Conservation (phyloP, 2,329 filamentous ascomycete genomes). For the Knufia fluminis region DNA sequence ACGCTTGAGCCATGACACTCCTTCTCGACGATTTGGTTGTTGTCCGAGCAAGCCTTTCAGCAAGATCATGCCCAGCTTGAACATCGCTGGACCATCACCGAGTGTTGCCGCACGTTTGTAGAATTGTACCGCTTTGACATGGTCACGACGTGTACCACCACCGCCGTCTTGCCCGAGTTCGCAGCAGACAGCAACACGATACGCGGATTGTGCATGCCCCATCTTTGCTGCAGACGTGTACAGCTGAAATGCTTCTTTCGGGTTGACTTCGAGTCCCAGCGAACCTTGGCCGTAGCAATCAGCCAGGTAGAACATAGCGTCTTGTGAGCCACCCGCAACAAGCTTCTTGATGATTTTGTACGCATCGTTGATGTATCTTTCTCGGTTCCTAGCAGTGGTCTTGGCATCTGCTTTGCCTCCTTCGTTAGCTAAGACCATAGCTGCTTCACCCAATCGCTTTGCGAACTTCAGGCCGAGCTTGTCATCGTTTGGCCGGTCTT, state of each 20-base stretch:
- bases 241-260: slow-evolving; percentile 84
- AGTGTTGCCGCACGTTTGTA: slow-evolving; percentile 87
- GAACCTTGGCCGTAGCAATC: slow-evolving; percentile 78
- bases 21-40: slow-evolving; percentile 69
- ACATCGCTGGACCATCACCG: slow-evolving; percentile 90
- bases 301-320: slow-evolving; percentile 89
- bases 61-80: slow-evolving; percentile 94
- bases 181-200: slow-evolving; percentile 92
- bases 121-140: slow-evolving; percentile 93
- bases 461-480: slow-evolving; percentile 63
- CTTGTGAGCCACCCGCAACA: slow-evolving; percentile 59
- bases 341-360: slow-evolving; percentile 90
- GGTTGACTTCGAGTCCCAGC: slow-evolving; percentile 69
- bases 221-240: slow-evolving; percentile 91
- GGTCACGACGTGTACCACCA: slow-evolving; percentile 83
- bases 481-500: slow-evolving; percentile 63
- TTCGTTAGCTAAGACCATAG: slow-evolving; percentile 67
- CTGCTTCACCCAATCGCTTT: slow-evolving; percentile 77
- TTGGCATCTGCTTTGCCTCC: slow-evolving; percentile 61
- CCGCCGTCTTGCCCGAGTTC: slow-evolving; percentile 93
- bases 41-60: slow-evolving; percentile 92
- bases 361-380: slow-evolving; percentile 75
- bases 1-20: slow-evolving; percentile 83
- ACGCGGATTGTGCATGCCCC: slow-evolving; percentile 77
- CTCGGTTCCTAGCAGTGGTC: slow-evolving; percentile 55